These are phyloP conservation scores for Geranium incanum DNA, from an alignment of 441 rosid genomes.

Conservation along the genomic window DNA sequence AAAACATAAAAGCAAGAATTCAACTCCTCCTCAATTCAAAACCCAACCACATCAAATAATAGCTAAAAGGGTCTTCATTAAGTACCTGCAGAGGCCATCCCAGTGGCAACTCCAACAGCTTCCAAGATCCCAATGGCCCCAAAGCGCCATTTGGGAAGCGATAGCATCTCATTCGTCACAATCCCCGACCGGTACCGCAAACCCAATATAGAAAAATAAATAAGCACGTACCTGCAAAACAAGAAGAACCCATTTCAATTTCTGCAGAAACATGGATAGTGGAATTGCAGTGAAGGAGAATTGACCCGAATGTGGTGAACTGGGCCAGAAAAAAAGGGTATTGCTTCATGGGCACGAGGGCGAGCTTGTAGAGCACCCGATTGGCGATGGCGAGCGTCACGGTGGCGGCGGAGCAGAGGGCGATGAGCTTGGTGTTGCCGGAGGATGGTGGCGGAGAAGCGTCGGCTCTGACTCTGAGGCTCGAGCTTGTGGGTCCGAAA, in stretches of 20 bases:
- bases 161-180: conserved; percentile 63
- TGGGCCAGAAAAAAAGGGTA: conserved; percentile 87
- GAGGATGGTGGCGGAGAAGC: background rate
- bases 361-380: conserved; percentile 90
- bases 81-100: conserved; percentile 86
- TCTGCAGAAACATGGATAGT: background rate
- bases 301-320: conserved; percentile 67
- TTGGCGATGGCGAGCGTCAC: conserved; percentile 54
- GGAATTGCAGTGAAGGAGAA: background rate
- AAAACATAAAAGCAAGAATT: background rate
- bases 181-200: conserved; percentile 27
- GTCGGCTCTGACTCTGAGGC: background rate
- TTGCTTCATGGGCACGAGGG: conserved; percentile 78
- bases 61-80: background rate
- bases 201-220: conserved; percentile 41
- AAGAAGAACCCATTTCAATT: background rate
- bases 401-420: conserved; percentile 39
- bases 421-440: conserved; percentile 27
- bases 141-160: conserved; percentile 60
- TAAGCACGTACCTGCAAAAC: background rate
- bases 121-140: conserved; percentile 59
- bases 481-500: background rate
- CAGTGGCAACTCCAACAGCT: conserved; percentile 70
- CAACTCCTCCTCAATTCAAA: background rate
- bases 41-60: background rate